Evolutionary conservation across 768 basidiomycete species (phyloP).

Genomic region (Leucosporidium scottii): DNA sequence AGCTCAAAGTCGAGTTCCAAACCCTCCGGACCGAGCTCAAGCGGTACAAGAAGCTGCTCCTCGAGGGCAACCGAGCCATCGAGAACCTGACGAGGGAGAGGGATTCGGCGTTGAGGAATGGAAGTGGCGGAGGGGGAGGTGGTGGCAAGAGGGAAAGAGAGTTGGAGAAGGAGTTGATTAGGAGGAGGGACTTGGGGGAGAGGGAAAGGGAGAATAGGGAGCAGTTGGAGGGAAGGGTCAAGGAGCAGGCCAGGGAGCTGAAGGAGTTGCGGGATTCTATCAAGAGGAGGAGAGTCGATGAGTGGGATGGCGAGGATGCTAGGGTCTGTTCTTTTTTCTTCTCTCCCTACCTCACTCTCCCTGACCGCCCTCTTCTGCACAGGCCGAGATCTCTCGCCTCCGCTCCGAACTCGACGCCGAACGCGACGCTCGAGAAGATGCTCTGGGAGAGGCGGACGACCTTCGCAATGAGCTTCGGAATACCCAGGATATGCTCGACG

Average conservation of each 20-base stretch:
- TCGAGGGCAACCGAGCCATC: slow-evolving; percentile 32
- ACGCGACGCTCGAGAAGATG: slow-evolving; percentile 56
- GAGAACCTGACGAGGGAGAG: slow-evolving; percentile 22
- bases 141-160: slow-evolving; percentile 5
- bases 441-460: slow-evolving; percentile 41
- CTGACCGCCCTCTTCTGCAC: too few species aligned
- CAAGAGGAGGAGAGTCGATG: slow-evolving; percentile 5
- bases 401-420: slow-evolving; percentile 55
- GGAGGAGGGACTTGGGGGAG: slow-evolving; percentile 32
- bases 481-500: slow-evolving; percentile 10
- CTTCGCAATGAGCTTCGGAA: slow-evolving; percentile 32
- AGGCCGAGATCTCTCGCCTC: slow-evolving; percentile 62
- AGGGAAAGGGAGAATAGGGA: slow-evolving; percentile 35
- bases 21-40: slow-evolving; percentile 34
- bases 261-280: slow-evolving; percentile 22
- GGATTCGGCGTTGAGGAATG: slow-evolving; percentile 15
- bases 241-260: slow-evolving; percentile 34
- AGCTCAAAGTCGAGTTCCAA: slow-evolving; percentile 46
- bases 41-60: slow-evolving; percentile 36
- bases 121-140: slow-evolving; percentile 5
- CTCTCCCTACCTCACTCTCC: too few species aligned
- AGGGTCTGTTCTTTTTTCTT: neutral
- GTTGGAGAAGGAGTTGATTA: slow-evolving; percentile 10
- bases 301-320: slow-evolving; percentile 30
- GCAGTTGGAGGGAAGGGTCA: slow-evolving; percentile 30